phyloP scores from a whole-genome alignment of 805 yeast genomes.

The Isabelozyma gotoi region DNA sequence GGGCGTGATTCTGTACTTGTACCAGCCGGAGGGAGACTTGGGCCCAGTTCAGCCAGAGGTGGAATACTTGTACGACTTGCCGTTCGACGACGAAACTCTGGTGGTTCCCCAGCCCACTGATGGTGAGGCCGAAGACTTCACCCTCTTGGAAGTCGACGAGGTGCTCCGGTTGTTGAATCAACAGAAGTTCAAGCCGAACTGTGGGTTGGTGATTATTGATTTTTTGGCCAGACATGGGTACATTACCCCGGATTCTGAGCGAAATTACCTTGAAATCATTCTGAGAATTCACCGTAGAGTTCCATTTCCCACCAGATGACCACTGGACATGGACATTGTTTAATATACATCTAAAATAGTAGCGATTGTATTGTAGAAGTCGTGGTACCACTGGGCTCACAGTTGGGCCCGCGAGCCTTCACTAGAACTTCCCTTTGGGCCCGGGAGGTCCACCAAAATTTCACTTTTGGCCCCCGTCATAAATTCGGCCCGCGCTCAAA shows the following conservation, averaged over 20 bases:
- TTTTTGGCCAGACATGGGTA: constrained; percentile 85
- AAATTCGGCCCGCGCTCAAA: no score
- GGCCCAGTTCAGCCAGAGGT: constrained; percentile 87
- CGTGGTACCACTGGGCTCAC: no score
- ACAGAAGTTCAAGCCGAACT: constrained; percentile 85
- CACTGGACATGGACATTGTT: no score
- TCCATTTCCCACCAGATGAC: constrained; percentile 58
- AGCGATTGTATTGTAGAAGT: no score
- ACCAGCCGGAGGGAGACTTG: constrained; percentile 29
- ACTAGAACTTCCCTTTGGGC: no score
- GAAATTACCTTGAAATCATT: constrained; percentile 59
- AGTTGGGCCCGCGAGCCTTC: no score
- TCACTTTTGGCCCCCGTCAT: no score
- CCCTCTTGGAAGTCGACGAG: constrained; percentile 59
- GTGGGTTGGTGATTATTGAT: constrained; percentile 77
- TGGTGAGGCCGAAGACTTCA: constrained; percentile 70
- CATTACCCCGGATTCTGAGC: constrained; percentile 64
- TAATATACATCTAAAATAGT: no score
- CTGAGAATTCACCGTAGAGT: constrained; percentile 63
- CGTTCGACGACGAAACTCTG: constrained; percentile 42
- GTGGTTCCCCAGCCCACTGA: constrained; percentile 47
- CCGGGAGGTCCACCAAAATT: no score
- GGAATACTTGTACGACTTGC: constrained; percentile 75
- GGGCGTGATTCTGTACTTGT: constrained; percentile 73
- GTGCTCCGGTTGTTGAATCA: constrained; percentile 47